phyloP scores from a whole-genome alignment of 2,329 filamentous ascomycete genomes.

The Cladorrhinum sp. region DNA sequence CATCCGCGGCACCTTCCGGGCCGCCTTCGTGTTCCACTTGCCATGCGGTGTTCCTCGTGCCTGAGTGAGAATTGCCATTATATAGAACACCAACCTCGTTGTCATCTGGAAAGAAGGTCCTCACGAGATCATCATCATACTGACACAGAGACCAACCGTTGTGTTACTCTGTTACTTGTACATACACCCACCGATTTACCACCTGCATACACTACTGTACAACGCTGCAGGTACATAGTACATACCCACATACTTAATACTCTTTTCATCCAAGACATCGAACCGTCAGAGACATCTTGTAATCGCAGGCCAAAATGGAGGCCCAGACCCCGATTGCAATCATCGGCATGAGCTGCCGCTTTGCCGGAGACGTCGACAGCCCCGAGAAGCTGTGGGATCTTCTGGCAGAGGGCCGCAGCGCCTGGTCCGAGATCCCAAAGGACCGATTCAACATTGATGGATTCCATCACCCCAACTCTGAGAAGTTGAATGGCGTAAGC shows the following conservation, averaged over 20 bases:
- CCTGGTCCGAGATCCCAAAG: conserved; percentile 28
- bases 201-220: not conserved
- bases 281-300: not conserved
- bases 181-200: not conserved
- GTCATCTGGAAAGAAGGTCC: not conserved
- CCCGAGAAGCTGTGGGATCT: conserved; percentile 35
- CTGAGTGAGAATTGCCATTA: not conserved
- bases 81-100: not conserved
- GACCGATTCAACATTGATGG: conserved; percentile 36
- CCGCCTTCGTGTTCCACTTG: not conserved
- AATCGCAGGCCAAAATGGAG: conserved; percentile 13
- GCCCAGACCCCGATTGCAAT: conserved; percentile 36
- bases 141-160: not conserved
- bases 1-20: no score
- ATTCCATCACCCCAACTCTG: conserved; percentile 28
- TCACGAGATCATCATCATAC: not conserved
- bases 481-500: conserved; percentile 28
- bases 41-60: not conserved
- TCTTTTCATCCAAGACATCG: not conserved
- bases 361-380: conserved; percentile 34
- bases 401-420: conserved; percentile 23
- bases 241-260: not conserved
- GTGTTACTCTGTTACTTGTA: not conserved
- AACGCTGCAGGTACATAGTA: not conserved
- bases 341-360: conserved; percentile 40